Conservation (phyloP, 768 basidiomycete species). For the Paxillus ammoniavirescens region DNA sequence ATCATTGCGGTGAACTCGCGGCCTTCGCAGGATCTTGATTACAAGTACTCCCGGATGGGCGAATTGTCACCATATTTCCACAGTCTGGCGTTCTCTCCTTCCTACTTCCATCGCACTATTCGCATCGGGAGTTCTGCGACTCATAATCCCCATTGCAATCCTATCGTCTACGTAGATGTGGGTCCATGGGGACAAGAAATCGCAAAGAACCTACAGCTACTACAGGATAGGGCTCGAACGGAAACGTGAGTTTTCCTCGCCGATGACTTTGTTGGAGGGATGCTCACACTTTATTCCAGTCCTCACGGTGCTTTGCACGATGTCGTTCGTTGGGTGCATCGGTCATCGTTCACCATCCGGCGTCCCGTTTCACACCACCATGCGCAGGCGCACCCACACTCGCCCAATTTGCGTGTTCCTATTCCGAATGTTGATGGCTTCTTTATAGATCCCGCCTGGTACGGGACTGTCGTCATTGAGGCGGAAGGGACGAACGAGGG, state of each 20-base stretch:
- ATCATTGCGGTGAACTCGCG: conserved; percentile 1
- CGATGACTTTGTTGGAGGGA: not conserved
- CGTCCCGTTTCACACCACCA: conserved; percentile 39
- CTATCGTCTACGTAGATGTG: conserved; percentile 71
- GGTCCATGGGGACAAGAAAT: conserved; percentile 80
- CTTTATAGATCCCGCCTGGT: conserved; percentile 78
- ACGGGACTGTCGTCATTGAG: conserved; percentile 79
- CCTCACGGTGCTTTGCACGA: conserved; percentile 78
- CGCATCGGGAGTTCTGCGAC: conserved; percentile 42
- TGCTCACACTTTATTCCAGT: conserved; percentile 35
- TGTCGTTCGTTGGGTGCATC: conserved; percentile 83
- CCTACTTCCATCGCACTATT: conserved; percentile 86
- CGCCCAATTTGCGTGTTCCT: conserved; percentile 35
- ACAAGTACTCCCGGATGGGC: conserved; percentile 71
- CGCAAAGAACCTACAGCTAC: conserved; percentile 65
- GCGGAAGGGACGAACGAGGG: conserved; percentile 87
- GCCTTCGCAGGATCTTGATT: conserved; percentile 71
- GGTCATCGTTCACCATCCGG: conserved; percentile 71
- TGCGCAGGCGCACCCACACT: conserved; percentile 27
- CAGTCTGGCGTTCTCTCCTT: conserved; percentile 78
- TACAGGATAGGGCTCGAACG: conserved; percentile 74
- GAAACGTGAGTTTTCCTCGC: conserved; percentile 63
- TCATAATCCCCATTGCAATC: conserved; percentile 50
- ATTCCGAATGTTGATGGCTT: conserved; percentile 56
- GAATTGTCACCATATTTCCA: conserved; percentile 81